Evolutionary conservation across 495 filamentous ascomycete species (phyloP), one percentile per base, ranked within the genome.

Genomic region (Xylaria palmicola): DNA sequence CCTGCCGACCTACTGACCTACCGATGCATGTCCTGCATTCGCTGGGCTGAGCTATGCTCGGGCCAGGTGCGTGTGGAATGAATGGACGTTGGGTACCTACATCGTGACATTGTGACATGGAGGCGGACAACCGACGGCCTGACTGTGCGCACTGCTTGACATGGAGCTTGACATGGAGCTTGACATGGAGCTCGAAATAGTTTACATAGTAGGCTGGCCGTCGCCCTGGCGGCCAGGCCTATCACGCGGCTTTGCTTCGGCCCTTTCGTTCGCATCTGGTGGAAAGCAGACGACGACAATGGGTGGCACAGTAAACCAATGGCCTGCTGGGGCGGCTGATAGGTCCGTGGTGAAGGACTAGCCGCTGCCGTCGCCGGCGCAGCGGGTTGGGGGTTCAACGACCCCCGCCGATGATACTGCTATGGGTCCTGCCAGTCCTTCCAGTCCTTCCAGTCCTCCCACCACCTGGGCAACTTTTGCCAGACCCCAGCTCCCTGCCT

Each of bases 21-120:
- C 39, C 39, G 45, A 52, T 60, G 57, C 44, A 60, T 60, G 57
- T 52, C 52, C 44, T 60, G 57, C 57, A 60, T 51, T 37, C 9
- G 52, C 41, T 39, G 57, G 47, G 48, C 52, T 29, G 37, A 60
- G 47, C 47, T 19, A 60, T 60, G 47, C 36, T 60, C 56, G 36
- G 13, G 36, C 26, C 24, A n/a, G n/a, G n/a, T 6, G 41, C 22
- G 7, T 26, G 13, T 36, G 32, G 6, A 36, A 13, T 24, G 50
- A 36, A 50, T 22, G 48, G 32, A 39, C 30, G 24, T 47, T 49
- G 55, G 55, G 55, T 24, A 37, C 53, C 24, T 48, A 47, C 13
- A n/a, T 3, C 15, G 17, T 22, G 32, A 32, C 17, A 26, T 32
- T 50, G 47, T 50, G n/a, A n/a, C n/a, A n/a, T n/a, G n/a, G n/a